Evolutionary conservation across 2,329 filamentous ascomycete species (phyloP).

Genomic region (Golovinomyces cichoracearum): DNA sequence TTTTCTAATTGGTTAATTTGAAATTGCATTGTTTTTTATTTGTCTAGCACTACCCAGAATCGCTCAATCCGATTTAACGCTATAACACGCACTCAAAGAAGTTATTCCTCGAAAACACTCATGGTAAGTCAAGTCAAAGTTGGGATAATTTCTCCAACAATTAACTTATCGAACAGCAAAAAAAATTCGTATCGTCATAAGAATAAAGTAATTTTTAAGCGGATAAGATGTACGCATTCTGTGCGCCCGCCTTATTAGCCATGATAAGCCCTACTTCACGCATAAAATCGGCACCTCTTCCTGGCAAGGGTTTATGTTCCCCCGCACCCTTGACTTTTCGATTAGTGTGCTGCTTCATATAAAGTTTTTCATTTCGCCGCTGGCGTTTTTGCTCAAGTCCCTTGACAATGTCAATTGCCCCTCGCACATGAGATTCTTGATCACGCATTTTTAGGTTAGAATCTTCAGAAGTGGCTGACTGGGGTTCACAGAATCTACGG

Average conservation of each 20-base stretch:
- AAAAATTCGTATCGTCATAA: too few species aligned
- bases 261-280: slow-evolving; percentile 69
- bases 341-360: slow-evolving; percentile 70
- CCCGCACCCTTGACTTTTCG: slow-evolving; percentile 42
- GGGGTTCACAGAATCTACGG: slow-evolving; percentile 20
- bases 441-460: slow-evolving; percentile 13
- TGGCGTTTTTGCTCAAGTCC: slow-evolving; percentile 85
- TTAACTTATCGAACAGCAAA: too few species aligned
- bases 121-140: too few species aligned
- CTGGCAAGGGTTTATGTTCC: slow-evolving; percentile 43
- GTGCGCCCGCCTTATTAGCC: slow-evolving; percentile 50
- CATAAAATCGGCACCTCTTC: slow-evolving; percentile 83
- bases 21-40: too few species aligned
- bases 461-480: slow-evolving; percentile 18
- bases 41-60: too few species aligned
- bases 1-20: too few species aligned
- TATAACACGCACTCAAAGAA: too few species aligned
- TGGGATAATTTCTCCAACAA: too few species aligned
- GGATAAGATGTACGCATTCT: slow-evolving; percentile 43
- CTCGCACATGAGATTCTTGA: slow-evolving; percentile 40
- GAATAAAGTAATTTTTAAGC: too few species aligned
- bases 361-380: slow-evolving; percentile 75
- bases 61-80: too few species aligned
- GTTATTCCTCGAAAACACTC: too few species aligned
- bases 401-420: slow-evolving; percentile 94